These are phyloP conservation scores for Kodamaea fungicola DNA, from an alignment of 1,139 yeast genomes.

Conservation along the genomic window DNA sequence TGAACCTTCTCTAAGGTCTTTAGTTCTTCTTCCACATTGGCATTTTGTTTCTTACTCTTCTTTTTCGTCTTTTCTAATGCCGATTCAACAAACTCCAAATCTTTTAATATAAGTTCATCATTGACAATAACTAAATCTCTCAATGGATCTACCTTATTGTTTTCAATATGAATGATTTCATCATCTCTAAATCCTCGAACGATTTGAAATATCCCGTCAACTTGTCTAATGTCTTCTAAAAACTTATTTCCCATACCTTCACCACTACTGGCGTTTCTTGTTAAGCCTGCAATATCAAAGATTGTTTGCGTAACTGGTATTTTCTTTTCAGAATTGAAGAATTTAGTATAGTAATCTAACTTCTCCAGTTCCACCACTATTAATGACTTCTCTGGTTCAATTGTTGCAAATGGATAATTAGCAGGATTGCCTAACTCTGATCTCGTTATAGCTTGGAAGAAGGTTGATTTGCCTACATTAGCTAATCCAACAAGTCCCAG, in stretches of 20 bases:
- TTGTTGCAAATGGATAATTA: slow-evolving; percentile 78
- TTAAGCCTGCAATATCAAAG: slow-evolving; percentile 73
- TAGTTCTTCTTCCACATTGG: slow-evolving; percentile 39
- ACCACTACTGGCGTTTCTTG: slow-evolving; percentile 71
- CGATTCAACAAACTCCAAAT: slow-evolving; percentile 61
- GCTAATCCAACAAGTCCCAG: slow-evolving; percentile 70
- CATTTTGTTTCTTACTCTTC: slow-evolving; percentile 37
- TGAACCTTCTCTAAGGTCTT: slow-evolving; percentile 46
- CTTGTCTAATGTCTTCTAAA: slow-evolving; percentile 65
- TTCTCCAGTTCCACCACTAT: slow-evolving; percentile 53
- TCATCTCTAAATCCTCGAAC: slow-evolving; percentile 65
- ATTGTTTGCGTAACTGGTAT: slow-evolving; percentile 58
- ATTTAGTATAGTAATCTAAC: slow-evolving; percentile 38
- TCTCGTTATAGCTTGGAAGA: slow-evolving; percentile 68
- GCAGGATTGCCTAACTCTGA: slow-evolving; percentile 72
- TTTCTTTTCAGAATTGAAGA: slow-evolving; percentile 50
- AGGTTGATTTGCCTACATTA: slow-evolving; percentile 71
- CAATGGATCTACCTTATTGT: slow-evolving; percentile 58
- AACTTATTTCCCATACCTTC: slow-evolving; percentile 77
- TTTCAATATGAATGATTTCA: slow-evolving; percentile 71
- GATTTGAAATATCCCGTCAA: slow-evolving; percentile 71
- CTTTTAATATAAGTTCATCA: slow-evolving; percentile 72
- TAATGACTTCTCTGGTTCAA: slow-evolving; percentile 67
- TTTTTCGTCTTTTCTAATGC: slow-evolving; percentile 47
- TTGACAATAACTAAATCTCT: slow-evolving; percentile 66